Evolutionary conservation across 129 eudicot species (phyloP).

Genomic region (Flaveria ramosissima): DNA sequence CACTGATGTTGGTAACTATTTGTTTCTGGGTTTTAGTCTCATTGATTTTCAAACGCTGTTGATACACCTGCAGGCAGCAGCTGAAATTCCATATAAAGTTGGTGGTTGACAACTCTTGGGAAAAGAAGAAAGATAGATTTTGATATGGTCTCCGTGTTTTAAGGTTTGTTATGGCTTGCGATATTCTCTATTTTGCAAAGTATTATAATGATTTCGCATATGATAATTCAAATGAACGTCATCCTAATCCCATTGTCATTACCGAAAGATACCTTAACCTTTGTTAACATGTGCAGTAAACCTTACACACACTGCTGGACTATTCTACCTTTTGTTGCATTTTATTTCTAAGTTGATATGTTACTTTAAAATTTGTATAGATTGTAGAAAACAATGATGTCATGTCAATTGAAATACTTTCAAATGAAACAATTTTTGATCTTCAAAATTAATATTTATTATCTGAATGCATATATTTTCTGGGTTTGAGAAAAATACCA

Average conservation of each 20-base stretch:
- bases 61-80: slow-evolving; percentile 3
- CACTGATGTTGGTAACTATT: not conserved
- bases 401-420: not conserved
- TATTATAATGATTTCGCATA: not conserved
- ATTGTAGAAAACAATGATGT: not conserved
- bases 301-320: not conserved
- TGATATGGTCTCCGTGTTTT: slow-evolving; percentile 14
- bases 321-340: not conserved
- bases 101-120: not conserved
- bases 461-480: not conserved
- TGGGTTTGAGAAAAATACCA: not conserved
- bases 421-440: not conserved
- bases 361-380: not conserved
- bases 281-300: not conserved
- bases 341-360: not conserved
- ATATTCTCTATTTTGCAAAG: not conserved
- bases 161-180: slow-evolving; percentile 11
- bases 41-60: not conserved
- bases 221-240: not conserved
- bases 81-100: not conserved
- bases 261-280: not conserved
- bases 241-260: not conserved
- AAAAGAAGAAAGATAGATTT: slow-evolving; percentile 9
- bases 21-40: slow-evolving; percentile 9
- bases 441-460: not conserved